Evolutionary conservation across 148 eudicot genomes (phyloP).

Genomic region (Gaultheria prostrata): DNA sequence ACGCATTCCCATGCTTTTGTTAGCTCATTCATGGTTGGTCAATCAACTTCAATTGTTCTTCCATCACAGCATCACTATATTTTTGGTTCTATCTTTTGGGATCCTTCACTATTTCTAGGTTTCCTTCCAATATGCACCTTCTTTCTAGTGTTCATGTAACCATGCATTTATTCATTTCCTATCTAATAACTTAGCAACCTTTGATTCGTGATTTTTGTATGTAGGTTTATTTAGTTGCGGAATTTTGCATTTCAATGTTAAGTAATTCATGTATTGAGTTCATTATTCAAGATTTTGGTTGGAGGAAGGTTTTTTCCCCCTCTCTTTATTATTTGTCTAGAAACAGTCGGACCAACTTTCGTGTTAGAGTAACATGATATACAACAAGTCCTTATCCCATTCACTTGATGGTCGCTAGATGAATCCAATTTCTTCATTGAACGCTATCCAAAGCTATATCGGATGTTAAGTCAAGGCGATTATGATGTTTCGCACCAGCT

Average conservation of each 20-base stretch:
- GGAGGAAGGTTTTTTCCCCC: neutral
- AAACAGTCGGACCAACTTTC: neutral
- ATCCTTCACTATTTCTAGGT: neutral
- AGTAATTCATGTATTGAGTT: neutral
- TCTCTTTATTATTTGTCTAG: neutral
- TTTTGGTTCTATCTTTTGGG: neutral
- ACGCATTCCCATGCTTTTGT: conserved; percentile 99
- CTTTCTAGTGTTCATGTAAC: neutral
- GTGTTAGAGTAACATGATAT: neutral
- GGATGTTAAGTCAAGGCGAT: neutral
- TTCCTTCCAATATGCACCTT: neutral
- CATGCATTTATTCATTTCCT: neutral
- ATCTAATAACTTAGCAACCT: neutral
- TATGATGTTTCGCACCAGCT: neutral
- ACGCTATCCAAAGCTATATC: neutral
- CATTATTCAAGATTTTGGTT: neutral
- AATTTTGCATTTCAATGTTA: neutral
- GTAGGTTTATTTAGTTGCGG: neutral
- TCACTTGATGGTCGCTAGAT: neutral
- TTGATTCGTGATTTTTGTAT: neutral
- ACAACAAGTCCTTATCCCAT: neutral
- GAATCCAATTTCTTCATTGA: neutral
- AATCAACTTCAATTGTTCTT: neutral
- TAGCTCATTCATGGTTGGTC: conserved; percentile 64
- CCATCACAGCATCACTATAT: neutral